Conservation (phyloP, 495 filamentous ascomycete species). For the Astrocystis sublimbata region DNA sequence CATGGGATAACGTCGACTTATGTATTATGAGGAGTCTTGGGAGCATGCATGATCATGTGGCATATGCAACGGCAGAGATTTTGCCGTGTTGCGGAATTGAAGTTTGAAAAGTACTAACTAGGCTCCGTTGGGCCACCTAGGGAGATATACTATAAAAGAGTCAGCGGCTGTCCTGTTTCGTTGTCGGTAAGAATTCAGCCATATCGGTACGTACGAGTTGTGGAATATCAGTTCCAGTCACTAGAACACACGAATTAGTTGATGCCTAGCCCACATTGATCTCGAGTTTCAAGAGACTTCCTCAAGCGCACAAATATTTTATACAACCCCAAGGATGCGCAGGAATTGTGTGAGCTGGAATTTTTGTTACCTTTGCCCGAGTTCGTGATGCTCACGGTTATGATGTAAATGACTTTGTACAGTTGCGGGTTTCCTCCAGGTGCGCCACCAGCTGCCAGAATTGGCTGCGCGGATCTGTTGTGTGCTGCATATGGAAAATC, state of each 20-base stretch:
- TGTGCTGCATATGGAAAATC: conserved; percentile 62
- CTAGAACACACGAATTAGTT: conserved; percentile 9
- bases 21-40: too few relatives aligned
- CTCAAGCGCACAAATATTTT: background rate
- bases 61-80: too few relatives aligned
- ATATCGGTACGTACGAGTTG: conserved; percentile 57
- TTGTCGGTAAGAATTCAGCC: background rate
- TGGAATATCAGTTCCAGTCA: conserved; percentile 57
- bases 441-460: conserved; percentile 65
- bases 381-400: conserved; percentile 53
- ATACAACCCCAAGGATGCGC: background rate
- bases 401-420: conserved; percentile 46
- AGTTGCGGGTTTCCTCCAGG: conserved; percentile 74
- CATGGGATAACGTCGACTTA: too few relatives aligned
- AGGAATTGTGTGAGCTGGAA: background rate
- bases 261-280: background rate
- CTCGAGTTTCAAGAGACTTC: background rate
- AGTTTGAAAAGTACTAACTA: too few relatives aligned
- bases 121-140: conserved; percentile 67
- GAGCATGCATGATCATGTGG: too few relatives aligned
- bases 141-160: conserved; percentile 60
- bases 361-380: conserved; percentile 36
- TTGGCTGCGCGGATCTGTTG: conserved; percentile 66
- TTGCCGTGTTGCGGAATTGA: too few relatives aligned
- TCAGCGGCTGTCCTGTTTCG: conserved; percentile 27